Evolutionary conservation across 192 early-diverging fungal genomes (phyloP).

Genomic region (Linderina pennispora): DNA sequence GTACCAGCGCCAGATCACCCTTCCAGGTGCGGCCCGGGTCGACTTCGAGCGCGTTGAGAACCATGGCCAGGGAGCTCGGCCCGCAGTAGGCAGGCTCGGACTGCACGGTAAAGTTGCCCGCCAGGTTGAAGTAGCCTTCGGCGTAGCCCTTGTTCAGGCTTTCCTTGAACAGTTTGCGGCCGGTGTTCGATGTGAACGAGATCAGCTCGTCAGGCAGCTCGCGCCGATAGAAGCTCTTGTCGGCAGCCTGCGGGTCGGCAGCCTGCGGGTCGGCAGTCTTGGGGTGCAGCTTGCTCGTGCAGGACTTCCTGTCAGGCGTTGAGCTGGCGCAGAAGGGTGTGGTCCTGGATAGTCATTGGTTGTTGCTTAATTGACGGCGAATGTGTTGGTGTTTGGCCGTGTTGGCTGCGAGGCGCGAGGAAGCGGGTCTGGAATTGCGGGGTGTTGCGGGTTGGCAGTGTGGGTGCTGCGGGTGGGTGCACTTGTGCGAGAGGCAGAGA

Average conservation of each 20-base stretch:
- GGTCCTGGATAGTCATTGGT: too few species aligned
- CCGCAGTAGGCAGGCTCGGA: conserved; percentile 89
- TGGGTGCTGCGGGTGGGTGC: too few species aligned
- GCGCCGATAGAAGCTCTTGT: conserved; percentile 57
- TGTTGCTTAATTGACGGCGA: too few species aligned
- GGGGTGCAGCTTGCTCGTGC: not conserved
- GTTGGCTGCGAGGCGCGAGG: too few species aligned
- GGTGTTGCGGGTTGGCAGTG: too few species aligned
- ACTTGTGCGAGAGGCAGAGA: too few species aligned
- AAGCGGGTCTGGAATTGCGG: too few species aligned
- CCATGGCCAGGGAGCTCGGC: conserved; percentile 85
- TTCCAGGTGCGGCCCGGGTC: conserved; percentile 87
- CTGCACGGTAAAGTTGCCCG: conserved; percentile 88
- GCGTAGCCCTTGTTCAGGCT: conserved; percentile 68
- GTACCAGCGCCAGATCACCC: conserved; percentile 91
- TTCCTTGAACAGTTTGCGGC: conserved; percentile 74
- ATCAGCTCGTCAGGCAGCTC: conserved; percentile 58
- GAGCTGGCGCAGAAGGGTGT: too few species aligned
- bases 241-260: conserved; percentile 8
- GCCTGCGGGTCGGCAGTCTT: too few species aligned
- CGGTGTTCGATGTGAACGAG: conserved; percentile 74
- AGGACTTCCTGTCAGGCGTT: too few species aligned
- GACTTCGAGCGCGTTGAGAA: conserved; percentile 88
- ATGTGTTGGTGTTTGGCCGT: too few species aligned
- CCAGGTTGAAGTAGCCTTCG: conserved; percentile 81